Evolutionary conservation across 768 basidiomycete species (phyloP).

Genomic region (Lactarius tabidus): DNA sequence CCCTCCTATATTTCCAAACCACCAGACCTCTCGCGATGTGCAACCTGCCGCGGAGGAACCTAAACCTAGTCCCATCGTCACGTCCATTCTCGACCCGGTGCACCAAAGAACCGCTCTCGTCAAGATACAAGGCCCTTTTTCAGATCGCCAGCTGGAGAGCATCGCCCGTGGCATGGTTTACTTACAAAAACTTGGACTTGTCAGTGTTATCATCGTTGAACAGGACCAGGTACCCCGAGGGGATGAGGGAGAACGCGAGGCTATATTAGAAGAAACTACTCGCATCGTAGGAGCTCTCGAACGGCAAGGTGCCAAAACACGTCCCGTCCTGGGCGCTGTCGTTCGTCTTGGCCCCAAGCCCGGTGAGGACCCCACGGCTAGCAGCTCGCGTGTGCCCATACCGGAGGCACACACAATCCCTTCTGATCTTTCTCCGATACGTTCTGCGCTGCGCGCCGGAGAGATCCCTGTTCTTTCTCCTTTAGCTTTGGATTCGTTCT

Average conservation of each 20-base stretch:
- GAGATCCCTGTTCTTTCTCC: constrained; percentile 97
- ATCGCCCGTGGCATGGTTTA: constrained; percentile 92
- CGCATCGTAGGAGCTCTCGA: constrained; percentile 80
- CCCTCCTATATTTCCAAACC: constrained; percentile 31
- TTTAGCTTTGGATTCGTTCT: constrained; percentile 87
- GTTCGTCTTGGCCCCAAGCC: constrained; percentile 81
- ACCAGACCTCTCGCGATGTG: constrained; percentile 32
- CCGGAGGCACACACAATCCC: constrained; percentile 81
- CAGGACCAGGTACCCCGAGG: constrained; percentile 71
- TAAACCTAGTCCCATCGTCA: constrained; percentile 51
- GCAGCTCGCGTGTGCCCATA: constrained; percentile 33
- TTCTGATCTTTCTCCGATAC: constrained; percentile 76
- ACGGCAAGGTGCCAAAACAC: constrained; percentile 77
- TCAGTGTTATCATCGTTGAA: constrained; percentile 93
- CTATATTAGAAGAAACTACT: constrained; percentile 76
- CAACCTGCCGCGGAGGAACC: constrained; percentile 31
- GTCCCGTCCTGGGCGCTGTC: constrained; percentile 84
- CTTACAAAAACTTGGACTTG: constrained; percentile 91
- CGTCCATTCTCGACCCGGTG: constrained; percentile 81
- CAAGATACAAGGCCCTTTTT: constrained; percentile 95
- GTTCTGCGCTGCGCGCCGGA: constrained; percentile 84
- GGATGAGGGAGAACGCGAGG: constrained; percentile 61
- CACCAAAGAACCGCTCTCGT: constrained; percentile 87
- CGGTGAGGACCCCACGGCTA: constrained; percentile 36
- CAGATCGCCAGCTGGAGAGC: constrained; percentile 87